Evolutionary conservation across 768 basidiomycete genomes (phyloP), one percentile per base, ranked within the genome.

Genomic region (Kwoniella mangroviensis): DNA sequence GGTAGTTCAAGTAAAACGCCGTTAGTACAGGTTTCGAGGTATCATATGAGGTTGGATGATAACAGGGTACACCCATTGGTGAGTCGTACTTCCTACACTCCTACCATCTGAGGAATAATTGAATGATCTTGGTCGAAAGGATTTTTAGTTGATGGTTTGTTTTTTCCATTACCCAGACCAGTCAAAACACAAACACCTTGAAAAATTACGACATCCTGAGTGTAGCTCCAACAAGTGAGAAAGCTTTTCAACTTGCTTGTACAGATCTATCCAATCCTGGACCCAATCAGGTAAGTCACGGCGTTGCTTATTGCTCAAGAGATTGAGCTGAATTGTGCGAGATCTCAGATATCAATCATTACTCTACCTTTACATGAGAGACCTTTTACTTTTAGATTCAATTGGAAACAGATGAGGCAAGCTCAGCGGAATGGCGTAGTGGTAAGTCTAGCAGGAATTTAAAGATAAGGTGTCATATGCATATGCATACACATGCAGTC

Each of bases 1-100:
- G 34, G 34, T 34, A 34, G 34, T 34, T 52, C 52, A 9, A 65
- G 58, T 15, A 69, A 64, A 49, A 67, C 72, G 15, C 67, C 58
- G 13, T 41, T 83, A 42, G 75, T 81, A 1, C 82, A 83, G 67
- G 68, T 82, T 6, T 73, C 79, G 26, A 64, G 82, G 51, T 75
- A 77, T 49, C 79, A 81, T 68, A 67, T 82, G 42, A 65, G 75
- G 4, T 49, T 83, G n/a, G 82, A 83, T 59, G 79, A 82, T 67
- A 71, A 73, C 7, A 73, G 68, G 41, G 67, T 68, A 17, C 79
- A 83, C 67, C 75, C 74, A 21, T 59, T 83, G 2, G 82, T 83
- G 62, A 65, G 81, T 73, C n/a, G 3, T 65, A 12, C 13, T 63
- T 55, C 41, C 52, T 26, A 54, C 15, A n/a, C 59, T 43, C 57